Base-by-base conservation (phyloP, 2,329 filamentous ascomycete species). In the Apiospora arundinis region DNA sequence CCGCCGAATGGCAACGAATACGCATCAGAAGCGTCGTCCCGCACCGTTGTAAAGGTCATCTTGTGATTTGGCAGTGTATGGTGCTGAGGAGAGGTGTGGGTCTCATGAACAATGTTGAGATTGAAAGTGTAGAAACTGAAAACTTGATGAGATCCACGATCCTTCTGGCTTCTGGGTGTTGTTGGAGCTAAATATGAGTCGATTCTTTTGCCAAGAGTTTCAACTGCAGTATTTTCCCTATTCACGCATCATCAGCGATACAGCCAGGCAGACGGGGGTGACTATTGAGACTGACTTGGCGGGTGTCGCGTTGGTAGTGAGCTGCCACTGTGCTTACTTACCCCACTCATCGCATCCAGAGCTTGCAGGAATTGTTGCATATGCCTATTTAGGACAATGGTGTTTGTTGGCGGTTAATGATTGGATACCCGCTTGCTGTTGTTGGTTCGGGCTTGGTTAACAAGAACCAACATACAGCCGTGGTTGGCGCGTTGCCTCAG, bases 361-460 rank as follows among this genome's bases (percentile, higher is more conserved):
- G n/a, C n/a, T 21, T 48, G n/a, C 48, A 49, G n/a, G 14, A 49
- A 49, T 49, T 49, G n/a, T 25, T 11, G 48, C 48, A 49, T 49
- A 49, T 49, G 48, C 25, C n/a, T 49, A n/a, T 49, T 12, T 11
- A 11, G 11, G 37, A 42, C 40, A 42, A 14, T 14, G n/a, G n/a
- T 52, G 48, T 52, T 28, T 52, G 48, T 52, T 28, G 48, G 48
- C 48, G 48, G 48, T 28, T 52, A 52, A 28, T 23, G 48, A 52
- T 52, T 52, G 48, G 48, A 52, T 52, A 52, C 4, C 48, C n/a
- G 48, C 8, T 52, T 25, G 48, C 14, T 52, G 48, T 28, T 52
- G 48, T 52, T 52, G 48, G 48, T 52, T 52, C 48, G 48, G 48
- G 48, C 48, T 52, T 52, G 48, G 48, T 52, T 52, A 9, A 9